phyloP scores from a whole-genome alignment of 2,329 filamentous ascomycete genomes.

The Pyricularia pennisetigena region DNA sequence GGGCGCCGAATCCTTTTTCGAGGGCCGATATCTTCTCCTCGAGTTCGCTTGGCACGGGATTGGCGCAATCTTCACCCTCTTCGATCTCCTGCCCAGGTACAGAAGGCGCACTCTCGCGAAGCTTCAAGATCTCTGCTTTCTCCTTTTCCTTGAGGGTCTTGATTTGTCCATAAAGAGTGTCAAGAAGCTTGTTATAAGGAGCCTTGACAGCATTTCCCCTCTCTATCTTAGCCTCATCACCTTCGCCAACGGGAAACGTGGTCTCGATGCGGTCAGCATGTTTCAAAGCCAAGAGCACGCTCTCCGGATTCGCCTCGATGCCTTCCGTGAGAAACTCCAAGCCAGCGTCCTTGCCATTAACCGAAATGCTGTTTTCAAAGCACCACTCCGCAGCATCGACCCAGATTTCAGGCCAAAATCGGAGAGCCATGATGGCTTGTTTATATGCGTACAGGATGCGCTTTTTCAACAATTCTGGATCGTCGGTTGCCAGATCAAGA shows the following conservation, averaged over 20 bases:
- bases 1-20: slow-evolving; percentile 58
- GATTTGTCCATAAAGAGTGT: slow-evolving; percentile 80
- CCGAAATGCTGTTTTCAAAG: slow-evolving; percentile 60
- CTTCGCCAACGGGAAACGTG: slow-evolving; percentile 67
- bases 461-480: slow-evolving; percentile 62
- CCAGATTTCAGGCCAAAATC: slow-evolving; percentile 96
- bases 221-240: slow-evolving; percentile 61
- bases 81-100: slow-evolving; percentile 12
- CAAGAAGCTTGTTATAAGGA: slow-evolving; percentile 73
- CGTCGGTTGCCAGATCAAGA: slow-evolving; percentile 74
- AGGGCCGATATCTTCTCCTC: slow-evolving; percentile 53
- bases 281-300: slow-evolving; percentile 80
- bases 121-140: slow-evolving; percentile 42
- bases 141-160: slow-evolving; percentile 61
- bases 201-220: slow-evolving; percentile 72
- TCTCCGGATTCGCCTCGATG: slow-evolving; percentile 85
- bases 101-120: slow-evolving; percentile 32
- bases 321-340: slow-evolving; percentile 74
- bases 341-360: slow-evolving; percentile 52
- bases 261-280: slow-evolving; percentile 81
- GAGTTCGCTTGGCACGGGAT: slow-evolving; percentile 26
- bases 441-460: slow-evolving; percentile 87
- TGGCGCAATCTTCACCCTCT: slow-evolving; percentile 36
- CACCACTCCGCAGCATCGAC: slow-evolving; percentile 91
- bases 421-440: slow-evolving; percentile 83